These are phyloP conservation scores for Aciculoconidium aculeatum DNA, from an alignment of 805 yeast genomes.

Conservation along the genomic window DNA sequence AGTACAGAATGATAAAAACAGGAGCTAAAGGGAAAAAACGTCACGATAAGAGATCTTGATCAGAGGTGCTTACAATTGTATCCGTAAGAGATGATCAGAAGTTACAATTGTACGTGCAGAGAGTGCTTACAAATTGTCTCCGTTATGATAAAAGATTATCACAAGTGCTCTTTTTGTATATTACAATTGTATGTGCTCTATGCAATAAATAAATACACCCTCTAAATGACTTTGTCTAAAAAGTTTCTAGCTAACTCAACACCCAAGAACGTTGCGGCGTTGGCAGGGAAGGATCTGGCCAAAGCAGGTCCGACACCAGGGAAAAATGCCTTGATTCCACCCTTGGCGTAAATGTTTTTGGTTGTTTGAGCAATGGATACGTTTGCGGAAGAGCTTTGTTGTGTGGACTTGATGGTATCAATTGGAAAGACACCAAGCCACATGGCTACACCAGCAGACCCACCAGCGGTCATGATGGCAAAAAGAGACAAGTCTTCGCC, in stretches of 20 bases:
- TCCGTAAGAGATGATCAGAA: too few species aligned
- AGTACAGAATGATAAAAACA: too few species aligned
- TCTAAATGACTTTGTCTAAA: conserved; percentile 30
- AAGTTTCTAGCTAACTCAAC: conserved; percentile 70
- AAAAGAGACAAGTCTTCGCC: conserved; percentile 57
- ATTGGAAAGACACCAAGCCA: conserved; percentile 95
- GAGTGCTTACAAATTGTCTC: too few species aligned
- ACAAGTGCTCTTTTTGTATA: too few species aligned
- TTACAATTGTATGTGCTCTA: too few species aligned
- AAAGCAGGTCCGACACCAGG: conserved; percentile 97
- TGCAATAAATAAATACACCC: conserved; percentile 6
- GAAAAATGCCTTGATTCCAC: conserved; percentile 88
- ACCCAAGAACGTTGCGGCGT: conserved; percentile 97
- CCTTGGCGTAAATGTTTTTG: conserved; percentile 58
- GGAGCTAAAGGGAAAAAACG: too few species aligned
- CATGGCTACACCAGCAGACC: conserved; percentile 94
- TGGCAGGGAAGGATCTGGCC: conserved; percentile 93
- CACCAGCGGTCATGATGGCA: conserved; percentile 87
- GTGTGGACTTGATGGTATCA: conserved; percentile 85
- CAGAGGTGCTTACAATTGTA: too few species aligned
- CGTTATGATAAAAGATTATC: too few species aligned
- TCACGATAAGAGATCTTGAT: too few species aligned
- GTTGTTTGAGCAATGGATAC: conserved; percentile 62
- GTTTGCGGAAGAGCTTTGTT: conserved; percentile 56
- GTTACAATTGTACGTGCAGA: too few species aligned